Base-by-base conservation (phyloP, 768 basidiomycete genomes). In the Boletus vinaceobasis region DNA sequence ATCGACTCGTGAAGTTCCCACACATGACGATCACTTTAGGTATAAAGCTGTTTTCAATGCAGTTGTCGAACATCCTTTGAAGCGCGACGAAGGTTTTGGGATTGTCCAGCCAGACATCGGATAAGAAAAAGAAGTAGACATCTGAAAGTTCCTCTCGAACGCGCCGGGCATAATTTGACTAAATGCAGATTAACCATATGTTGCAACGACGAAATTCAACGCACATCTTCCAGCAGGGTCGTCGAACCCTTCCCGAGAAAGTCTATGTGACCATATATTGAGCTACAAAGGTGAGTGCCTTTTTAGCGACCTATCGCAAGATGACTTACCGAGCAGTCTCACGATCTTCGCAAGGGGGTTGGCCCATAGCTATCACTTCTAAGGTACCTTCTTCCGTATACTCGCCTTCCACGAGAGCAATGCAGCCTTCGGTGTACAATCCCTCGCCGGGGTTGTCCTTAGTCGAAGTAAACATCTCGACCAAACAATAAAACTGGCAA, bases 171-270 rank as follows among this genome's bases (percentile, higher is more conserved):
- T 84, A 83, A 68, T 86, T 79, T 27, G 79, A 74, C 89, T 91
- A 60, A 47, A 49, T 53, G n/a, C 39, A 31, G 14, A 48, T 61
- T 40, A 53, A 27, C 36, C 27, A 53, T 17, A 14, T 15, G 21
- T 38, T 3, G 27, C n/a, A 13, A 52, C 11, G 23, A 35, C 36
- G 4, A 39, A 26, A 21, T 47, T 13, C 45, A 43, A 71, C 85
- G 50, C 63, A 95, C 96, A 70, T 98, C 97, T 75, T 98, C 95
- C 6, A 89, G 73, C 21, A 93, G 71, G 2, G 95, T 93, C 2
- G 94, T 89, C 4, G 91, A 85, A 2, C 97, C 97, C 63, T 89
- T 86, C n/a, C 97, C 97, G 11, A 98, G 80, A 65, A 98, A 97
- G 70, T 99, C 97, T 31, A 98, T 86, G 66, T 98, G 97, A 0